These are phyloP conservation scores for Alternaria sp. DNA, from an alignment of 2,329 filamentous ascomycete genomes.

Conservation along the genomic window DNA sequence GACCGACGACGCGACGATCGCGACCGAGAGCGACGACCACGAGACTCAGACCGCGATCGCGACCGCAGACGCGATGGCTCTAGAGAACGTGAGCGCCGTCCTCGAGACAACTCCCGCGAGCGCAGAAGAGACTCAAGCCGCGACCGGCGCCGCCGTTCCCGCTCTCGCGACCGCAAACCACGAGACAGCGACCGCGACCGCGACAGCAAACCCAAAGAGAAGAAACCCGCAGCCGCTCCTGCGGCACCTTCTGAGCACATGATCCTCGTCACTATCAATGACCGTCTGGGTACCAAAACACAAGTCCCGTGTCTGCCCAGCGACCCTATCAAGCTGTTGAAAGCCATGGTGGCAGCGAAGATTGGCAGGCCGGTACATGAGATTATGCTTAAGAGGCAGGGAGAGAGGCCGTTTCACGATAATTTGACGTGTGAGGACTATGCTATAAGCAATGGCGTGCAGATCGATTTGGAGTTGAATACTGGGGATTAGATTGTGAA, in stretches of 20 bases:
- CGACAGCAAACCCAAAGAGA: constrained; percentile 12
- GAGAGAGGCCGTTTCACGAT: constrained; percentile 93
- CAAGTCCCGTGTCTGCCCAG: constrained; percentile 87
- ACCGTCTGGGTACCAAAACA: constrained; percentile 94
- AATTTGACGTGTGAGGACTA: constrained; percentile 87
- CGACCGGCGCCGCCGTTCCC: background rate
- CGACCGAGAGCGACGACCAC: constrained; percentile 32
- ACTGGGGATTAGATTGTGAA: constrained; percentile 48
- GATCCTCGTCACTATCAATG: constrained; percentile 94
- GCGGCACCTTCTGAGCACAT: constrained; percentile 68
- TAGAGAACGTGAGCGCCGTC: background rate
- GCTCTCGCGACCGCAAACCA: background rate
- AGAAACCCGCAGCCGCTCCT: constrained; percentile 18
- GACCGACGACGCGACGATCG: constrained; percentile 16
- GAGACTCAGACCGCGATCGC: constrained; percentile 23
- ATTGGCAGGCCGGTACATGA: constrained; percentile 90
- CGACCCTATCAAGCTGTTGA: constrained; percentile 85
- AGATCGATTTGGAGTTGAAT: constrained; percentile 55
- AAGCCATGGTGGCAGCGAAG: constrained; percentile 86
- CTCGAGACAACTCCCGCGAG: background rate
- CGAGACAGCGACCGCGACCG: constrained; percentile 21
- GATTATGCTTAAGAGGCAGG: constrained; percentile 89
- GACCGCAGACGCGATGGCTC: constrained; percentile 9
- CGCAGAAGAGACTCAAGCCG: constrained; percentile 8
- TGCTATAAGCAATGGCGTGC: constrained; percentile 88